Percentiles rank a stretch among this genome's conserved stretches.
phyloP scores from a whole-genome alignment of 2,329 filamentous ascomycete species.

The Dactylonectria macrodidyma region DNA sequence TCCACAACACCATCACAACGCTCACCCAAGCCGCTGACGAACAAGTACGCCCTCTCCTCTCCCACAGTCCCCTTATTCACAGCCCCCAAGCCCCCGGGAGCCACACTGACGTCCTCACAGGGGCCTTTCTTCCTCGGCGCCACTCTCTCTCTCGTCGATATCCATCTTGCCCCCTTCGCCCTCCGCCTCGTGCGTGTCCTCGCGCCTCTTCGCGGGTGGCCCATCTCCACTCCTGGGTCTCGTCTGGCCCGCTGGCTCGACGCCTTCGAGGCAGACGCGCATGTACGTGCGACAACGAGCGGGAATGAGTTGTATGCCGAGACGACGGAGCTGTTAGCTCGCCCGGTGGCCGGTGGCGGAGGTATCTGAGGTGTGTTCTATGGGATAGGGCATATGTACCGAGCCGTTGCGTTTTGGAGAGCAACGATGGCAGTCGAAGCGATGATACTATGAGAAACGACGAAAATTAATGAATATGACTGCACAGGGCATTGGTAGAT shows the following conservation, averaged over 20 bases:
- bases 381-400: background rate
- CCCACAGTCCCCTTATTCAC: background rate
- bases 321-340: slow-evolving; percentile 71
- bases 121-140: slow-evolving; percentile 79
- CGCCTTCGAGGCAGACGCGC: slow-evolving; percentile 75
- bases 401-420: background rate
- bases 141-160: slow-evolving; percentile 75
- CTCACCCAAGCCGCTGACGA: slow-evolving; percentile 65
- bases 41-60: slow-evolving; percentile 47
- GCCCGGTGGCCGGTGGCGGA: background rate
- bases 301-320: slow-evolving; percentile 65
- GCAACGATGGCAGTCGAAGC: background rate
- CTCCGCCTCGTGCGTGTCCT: slow-evolving; percentile 77
- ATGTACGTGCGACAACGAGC: slow-evolving; percentile 78
- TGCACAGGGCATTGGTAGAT: background rate
- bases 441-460: slow-evolving; percentile 4
- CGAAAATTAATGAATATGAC: background rate
- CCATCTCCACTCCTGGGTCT: slow-evolving; percentile 72
- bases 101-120: slow-evolving; percentile 34
- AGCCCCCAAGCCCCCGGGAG: background rate
- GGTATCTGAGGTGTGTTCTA: slow-evolving; percentile 3
- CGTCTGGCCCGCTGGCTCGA: slow-evolving; percentile 80
- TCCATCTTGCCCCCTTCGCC: slow-evolving; percentile 83
- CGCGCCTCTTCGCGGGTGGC: slow-evolving; percentile 76
- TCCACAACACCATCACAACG: slow-evolving; percentile 74